These are phyloP conservation scores for Trichophyton mentagrophytes DNA, from an alignment of 2,329 filamentous ascomycete species.

Conservation along the genomic window DNA sequence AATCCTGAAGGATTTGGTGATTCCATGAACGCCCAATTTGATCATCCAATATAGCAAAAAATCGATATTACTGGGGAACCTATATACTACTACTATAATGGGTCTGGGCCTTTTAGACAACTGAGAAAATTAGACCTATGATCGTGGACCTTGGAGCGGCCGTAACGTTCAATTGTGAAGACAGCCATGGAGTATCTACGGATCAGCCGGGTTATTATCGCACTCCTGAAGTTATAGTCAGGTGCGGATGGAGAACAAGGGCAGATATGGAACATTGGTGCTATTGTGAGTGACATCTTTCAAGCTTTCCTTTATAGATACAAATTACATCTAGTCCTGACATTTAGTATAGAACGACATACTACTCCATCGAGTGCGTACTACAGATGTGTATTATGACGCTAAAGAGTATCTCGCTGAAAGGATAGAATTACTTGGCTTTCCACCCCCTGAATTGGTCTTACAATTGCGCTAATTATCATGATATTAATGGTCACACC, in stretches of 20 bases:
- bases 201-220: conserved; percentile 18
- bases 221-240: conserved; percentile 22
- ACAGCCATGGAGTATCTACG: too few species aligned
- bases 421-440: conserved; percentile 11
- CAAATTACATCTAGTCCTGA: conserved; percentile 13
- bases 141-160: too few species aligned
- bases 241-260: conserved; percentile 8
- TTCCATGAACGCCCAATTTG: conserved; percentile 4
- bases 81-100: conserved; percentile 17
- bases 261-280: conserved; percentile 20
- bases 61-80: conserved; percentile 11
- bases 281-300: conserved; percentile 21
- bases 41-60: conserved; percentile 11
- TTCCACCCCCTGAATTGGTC: conserved; percentile 9
- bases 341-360: conserved; percentile 18
- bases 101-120: conserved; percentile 15
- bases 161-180: too few species aligned
- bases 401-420: conserved; percentile 14
- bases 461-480: background rate
- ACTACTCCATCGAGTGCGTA: conserved; percentile 19
- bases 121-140: too few species aligned
- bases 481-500: conserved; percentile 8
- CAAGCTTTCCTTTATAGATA: too few species aligned
- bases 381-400: conserved; percentile 14
- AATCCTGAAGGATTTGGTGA: conserved; percentile 6